A percentile compares a stretch with the other conserved stretches of the same genome.
Conservation (phyloP, 2,329 filamentous ascomycete genomes). For the Cladosporium oxysporum region DNA sequence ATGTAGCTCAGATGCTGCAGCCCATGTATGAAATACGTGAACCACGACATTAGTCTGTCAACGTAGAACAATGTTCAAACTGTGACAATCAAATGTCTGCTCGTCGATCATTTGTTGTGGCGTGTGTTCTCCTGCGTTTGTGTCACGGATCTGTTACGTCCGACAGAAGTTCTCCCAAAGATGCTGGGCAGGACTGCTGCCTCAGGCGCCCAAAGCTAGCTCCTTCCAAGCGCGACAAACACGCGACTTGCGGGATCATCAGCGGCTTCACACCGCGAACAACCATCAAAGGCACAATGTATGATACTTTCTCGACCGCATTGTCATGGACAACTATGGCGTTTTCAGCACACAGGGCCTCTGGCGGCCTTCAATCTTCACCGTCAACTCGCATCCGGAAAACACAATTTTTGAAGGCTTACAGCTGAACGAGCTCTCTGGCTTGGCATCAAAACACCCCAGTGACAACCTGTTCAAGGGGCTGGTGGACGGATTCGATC, state of each 20-base stretch:
- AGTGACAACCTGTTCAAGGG: conserved; percentile 3
- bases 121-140: neutral
- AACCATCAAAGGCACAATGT: neutral
- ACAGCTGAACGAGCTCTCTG: conserved; percentile 6
- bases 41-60: neutral
- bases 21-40: neutral
- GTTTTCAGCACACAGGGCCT: conserved; percentile 9
- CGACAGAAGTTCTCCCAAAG: neutral
- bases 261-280: neutral
- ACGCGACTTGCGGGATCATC: neutral
- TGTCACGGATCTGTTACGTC: no score
- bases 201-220: neutral
- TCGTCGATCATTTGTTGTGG: neutral
- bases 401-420: conserved; percentile 24
- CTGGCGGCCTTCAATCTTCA: conserved; percentile 21
- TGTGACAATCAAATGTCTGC: neutral
- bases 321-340: neutral
- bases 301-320: neutral
- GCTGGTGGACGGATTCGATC: conserved; percentile 11
- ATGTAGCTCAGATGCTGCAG: neutral
- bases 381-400: conserved; percentile 9
- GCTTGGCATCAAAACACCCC: neutral
- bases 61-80: neutral
- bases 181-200: neutral
- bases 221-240: neutral